These are phyloP conservation scores for Epichloe brachyelytri DNA, from an alignment of 2,329 filamentous ascomycete genomes.

Conservation along the genomic window DNA sequence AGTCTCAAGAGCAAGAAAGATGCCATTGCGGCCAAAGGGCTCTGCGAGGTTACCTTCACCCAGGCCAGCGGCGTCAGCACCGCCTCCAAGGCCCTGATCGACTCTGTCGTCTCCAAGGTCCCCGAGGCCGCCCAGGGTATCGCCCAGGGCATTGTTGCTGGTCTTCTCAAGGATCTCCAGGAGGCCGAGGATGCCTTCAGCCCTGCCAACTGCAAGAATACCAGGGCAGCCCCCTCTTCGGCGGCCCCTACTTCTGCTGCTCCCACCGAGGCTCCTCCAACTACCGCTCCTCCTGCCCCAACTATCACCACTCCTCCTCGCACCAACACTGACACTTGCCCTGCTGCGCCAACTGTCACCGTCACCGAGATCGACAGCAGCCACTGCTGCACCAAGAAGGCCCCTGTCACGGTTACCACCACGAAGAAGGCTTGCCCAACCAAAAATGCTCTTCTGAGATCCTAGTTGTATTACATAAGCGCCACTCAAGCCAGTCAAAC, in stretches of 20 bases:
- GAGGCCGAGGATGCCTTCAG: background rate
- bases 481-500: too few relatives aligned
- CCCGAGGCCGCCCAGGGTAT: background rate
- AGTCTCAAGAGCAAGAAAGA: background rate
- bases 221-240: background rate
- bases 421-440: constrained; percentile 1
- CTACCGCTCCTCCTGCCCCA: background rate
- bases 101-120: constrained; percentile 1
- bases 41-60: background rate
- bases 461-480: background rate
- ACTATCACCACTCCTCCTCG: background rate
- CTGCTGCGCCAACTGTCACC: constrained; percentile 1
- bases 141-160: background rate
- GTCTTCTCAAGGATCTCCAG: background rate
- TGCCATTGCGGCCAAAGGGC: background rate
- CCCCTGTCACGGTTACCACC: background rate
- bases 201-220: background rate
- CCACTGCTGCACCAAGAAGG: constrained; percentile 1
- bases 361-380: background rate
- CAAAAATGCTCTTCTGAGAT: background rate
- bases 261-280: background rate
- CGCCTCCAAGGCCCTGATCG: background rate
- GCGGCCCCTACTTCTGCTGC: background rate
- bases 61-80: background rate
- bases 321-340: background rate